Evolutionary conservation across 306 rosid genomes (phyloP).

Genomic region (Cicer pinnatifidum): DNA sequence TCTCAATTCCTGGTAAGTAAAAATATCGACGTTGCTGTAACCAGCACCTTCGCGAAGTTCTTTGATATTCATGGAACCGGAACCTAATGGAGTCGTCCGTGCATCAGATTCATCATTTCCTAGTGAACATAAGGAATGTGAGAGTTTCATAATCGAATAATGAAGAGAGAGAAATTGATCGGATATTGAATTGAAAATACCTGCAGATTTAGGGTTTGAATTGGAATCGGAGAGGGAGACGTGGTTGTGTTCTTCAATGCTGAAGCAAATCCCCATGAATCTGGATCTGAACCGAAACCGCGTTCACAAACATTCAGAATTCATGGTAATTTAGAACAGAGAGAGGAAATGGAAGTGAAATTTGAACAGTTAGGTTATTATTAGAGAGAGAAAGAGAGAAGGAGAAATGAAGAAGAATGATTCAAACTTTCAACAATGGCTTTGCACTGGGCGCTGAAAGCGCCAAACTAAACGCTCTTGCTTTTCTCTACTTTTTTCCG

Average conservation of each 20-base stretch:
- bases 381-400: conserved; percentile 34
- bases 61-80: conserved; percentile 59
- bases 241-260: conserved; percentile 56
- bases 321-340: neutral
- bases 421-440: conserved; percentile 41
- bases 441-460: conserved; percentile 56
- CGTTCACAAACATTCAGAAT: conserved; percentile 26
- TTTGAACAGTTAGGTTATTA: conserved; percentile 5
- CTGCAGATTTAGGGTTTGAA: conserved; percentile 44
- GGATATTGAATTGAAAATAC: conserved; percentile 30
- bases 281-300: conserved; percentile 40
- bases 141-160: neutral
- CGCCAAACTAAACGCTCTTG: conserved; percentile 56
- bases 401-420: conserved; percentile 40
- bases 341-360: conserved; percentile 1
- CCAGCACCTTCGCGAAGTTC: conserved; percentile 78
- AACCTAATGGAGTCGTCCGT: conserved; percentile 43
- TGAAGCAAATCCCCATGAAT: conserved; percentile 92
- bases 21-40: conserved; percentile 70
- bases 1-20: conserved; percentile 73
- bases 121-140: neutral
- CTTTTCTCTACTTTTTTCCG: conserved; percentile 3
- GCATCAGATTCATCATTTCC: conserved; percentile 48
- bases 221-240: conserved; percentile 43
- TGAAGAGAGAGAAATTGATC: neutral